A percentile compares a stretch with the other conserved stretches of the same genome.
Conservation (phyloP, 1,284 basidiomycete species). For the Caloboletus firmus region DNA sequence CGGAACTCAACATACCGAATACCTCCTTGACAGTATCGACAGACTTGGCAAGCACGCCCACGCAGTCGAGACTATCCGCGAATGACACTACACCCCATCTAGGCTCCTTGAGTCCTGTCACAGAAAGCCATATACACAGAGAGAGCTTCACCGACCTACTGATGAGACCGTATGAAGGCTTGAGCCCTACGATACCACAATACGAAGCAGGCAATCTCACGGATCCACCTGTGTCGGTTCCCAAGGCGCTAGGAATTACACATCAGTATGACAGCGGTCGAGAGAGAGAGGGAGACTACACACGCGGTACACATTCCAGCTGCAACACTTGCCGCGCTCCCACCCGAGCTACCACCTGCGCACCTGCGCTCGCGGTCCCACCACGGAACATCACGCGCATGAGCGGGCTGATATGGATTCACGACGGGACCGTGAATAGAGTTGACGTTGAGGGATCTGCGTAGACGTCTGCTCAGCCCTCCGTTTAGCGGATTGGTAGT, state of each 20-base stretch:
- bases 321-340: constrained; percentile 81
- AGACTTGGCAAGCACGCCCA: constrained; percentile 75
- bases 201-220: constrained; percentile 91
- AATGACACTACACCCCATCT: constrained; percentile 93
- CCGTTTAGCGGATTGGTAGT: background rate
- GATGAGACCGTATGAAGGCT: constrained; percentile 92
- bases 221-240: constrained; percentile 96
- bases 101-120: constrained; percentile 19
- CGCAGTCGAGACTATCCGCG: constrained; percentile 93
- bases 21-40: constrained; percentile 52
- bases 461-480: background rate
- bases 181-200: constrained; percentile 89
- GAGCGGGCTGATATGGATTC: constrained; percentile 60
- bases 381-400: constrained; percentile 23
- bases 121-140: background rate
- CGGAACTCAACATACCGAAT: constrained; percentile 50
- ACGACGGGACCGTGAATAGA: constrained; percentile 73
- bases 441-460: constrained; percentile 72
- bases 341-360: constrained; percentile 83
- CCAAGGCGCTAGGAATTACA: constrained; percentile 65
- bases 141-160: constrained; percentile 59
- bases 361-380: constrained; percentile 50
- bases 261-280: constrained; percentile 6
- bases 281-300: constrained; percentile 32
- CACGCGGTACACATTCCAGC: constrained; percentile 79